phyloP scores from a whole-genome alignment of 495 filamentous ascomycete genomes.

The Achaetomiella virescens region DNA sequence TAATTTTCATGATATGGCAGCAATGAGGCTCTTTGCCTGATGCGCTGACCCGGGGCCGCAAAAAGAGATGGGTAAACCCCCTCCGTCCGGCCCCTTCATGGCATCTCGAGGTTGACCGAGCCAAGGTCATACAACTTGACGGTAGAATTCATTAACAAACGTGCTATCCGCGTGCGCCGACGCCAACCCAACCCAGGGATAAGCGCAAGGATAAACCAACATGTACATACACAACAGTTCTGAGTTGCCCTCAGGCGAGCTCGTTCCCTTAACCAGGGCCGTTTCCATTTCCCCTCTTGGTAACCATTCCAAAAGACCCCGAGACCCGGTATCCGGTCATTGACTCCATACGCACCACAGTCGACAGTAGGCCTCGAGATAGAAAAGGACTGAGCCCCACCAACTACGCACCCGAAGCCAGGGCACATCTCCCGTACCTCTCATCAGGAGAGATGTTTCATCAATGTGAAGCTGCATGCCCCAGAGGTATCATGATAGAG shows the following conservation, averaged over 20 bases:
- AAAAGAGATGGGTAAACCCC: no score
- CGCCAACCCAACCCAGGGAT: background rate
- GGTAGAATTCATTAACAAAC: background rate
- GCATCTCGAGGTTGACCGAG: no score
- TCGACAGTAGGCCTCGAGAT: background rate
- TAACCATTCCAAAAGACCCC: background rate
- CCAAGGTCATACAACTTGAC: no score
- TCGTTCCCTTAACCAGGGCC: background rate
- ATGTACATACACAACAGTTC: background rate
- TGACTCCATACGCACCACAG: slow-evolving; percentile 6
- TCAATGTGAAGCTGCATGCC: slow-evolving; percentile 13
- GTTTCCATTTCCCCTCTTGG: background rate
- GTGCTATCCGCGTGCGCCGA: background rate
- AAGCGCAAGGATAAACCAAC: slow-evolving; percentile 1
- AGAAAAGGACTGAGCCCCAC: slow-evolving; percentile 1
- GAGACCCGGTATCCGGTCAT: background rate
- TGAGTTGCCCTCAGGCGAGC: background rate
- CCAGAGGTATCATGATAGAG: slow-evolving; percentile 29
- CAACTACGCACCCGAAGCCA: background rate
- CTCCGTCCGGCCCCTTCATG: no score
- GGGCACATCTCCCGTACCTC: background rate
- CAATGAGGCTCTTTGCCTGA: no score
- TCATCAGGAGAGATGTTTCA: slow-evolving; percentile 3
- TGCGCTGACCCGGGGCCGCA: no score
- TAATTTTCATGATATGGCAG: no score